Conservation (phyloP, 176 grass and related monocot species). For the Musa itinerans region DNA sequence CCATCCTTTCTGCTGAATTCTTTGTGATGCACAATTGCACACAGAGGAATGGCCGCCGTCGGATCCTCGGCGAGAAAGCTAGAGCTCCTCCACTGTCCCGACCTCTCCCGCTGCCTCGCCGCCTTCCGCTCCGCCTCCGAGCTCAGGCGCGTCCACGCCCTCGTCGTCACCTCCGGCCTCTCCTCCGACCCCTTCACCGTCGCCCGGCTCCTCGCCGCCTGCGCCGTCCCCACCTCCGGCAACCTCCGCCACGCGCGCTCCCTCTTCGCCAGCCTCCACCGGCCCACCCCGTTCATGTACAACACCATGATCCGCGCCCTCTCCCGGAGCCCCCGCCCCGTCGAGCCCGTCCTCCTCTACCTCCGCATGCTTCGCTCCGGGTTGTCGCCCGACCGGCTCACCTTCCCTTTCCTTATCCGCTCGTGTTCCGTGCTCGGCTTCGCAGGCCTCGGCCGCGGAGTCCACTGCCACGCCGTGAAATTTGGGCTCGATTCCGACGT, state of each 20-base stretch:
- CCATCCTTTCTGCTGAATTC: too few relatives aligned
- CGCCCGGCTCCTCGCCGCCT: conserved; percentile 15
- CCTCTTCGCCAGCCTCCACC: conserved; percentile 24
- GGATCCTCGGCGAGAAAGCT: background rate
- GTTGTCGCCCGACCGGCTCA: conserved; percentile 34
- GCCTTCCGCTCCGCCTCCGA: conserved; percentile 29
- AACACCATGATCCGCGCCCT: conserved; percentile 33
- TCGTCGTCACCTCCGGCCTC: conserved; percentile 20
- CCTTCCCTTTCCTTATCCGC: conserved; percentile 44
- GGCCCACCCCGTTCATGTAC: conserved; percentile 11
- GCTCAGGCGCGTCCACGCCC: conserved; percentile 10
- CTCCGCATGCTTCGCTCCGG: conserved; percentile 18
- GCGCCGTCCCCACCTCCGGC: background rate
- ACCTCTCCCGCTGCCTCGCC: conserved; percentile 41
- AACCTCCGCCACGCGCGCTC: conserved; percentile 25
- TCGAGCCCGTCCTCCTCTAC: conserved; percentile 9
- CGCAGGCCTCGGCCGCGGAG: conserved; percentile 17
- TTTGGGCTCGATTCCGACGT: conserved; percentile 19
- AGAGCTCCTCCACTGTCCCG: conserved; percentile 23
- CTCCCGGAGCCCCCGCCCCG: conserved; percentile 19
- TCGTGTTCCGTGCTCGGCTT: conserved; percentile 3
- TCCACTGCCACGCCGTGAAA: conserved; percentile 33
- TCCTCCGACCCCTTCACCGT: conserved; percentile 15
- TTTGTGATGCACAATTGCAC: too few relatives aligned
- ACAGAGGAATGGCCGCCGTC: conserved; percentile 2